These are phyloP conservation scores for Geoglossum glabrum DNA, from an alignment of 495 filamentous ascomycete species.

Conservation along the genomic window DNA sequence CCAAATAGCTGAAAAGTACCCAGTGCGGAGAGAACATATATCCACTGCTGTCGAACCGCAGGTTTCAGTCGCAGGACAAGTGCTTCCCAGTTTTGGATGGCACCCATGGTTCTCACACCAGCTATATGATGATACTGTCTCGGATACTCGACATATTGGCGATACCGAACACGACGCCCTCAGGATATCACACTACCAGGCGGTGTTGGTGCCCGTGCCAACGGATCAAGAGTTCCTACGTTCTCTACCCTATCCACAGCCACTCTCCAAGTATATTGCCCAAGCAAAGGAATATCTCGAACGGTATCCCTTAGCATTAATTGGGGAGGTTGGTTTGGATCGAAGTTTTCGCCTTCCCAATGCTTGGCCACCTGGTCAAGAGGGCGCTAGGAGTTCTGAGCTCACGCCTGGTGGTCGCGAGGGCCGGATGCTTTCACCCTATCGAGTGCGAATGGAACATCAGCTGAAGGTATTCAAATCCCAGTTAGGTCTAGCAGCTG, in stretches of 20 bases:
- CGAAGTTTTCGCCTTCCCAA: slow-evolving; percentile 65
- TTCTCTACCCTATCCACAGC: slow-evolving; percentile 47
- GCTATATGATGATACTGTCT: slow-evolving; percentile 41
- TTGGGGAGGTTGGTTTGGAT: slow-evolving; percentile 84
- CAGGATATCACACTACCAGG: slow-evolving; percentile 50
- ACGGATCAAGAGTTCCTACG: slow-evolving; percentile 41
- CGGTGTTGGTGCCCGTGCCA: slow-evolving; percentile 40
- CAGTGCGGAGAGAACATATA: slow-evolving; percentile 3
- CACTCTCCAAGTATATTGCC: slow-evolving; percentile 42
- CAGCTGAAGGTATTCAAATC: slow-evolving; percentile 56
- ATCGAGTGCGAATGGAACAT: slow-evolving; percentile 58
- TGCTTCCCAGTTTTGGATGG: slow-evolving; percentile 89
- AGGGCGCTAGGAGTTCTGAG: slow-evolving; percentile 28
- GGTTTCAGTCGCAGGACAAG: slow-evolving; percentile 6
- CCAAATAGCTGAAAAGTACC: slow-evolving; percentile 34
- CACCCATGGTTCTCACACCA: slow-evolving; percentile 97
- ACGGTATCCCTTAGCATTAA: slow-evolving; percentile 43
- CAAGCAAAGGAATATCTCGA: slow-evolving; percentile 44
- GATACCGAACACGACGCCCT: not conserved
- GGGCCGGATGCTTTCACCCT: slow-evolving; percentile 49
- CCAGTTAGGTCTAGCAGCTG: slow-evolving; percentile 71
- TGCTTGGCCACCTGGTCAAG: slow-evolving; percentile 32
- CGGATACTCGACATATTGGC: not conserved
- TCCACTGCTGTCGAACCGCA: slow-evolving; percentile 9
- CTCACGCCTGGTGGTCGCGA: slow-evolving; percentile 69